A percentile compares a stretch with the other conserved stretches of the same genome.
phyloP scores from a whole-genome alignment of 345 rosid genomes.

The Salix purpurea region DNA sequence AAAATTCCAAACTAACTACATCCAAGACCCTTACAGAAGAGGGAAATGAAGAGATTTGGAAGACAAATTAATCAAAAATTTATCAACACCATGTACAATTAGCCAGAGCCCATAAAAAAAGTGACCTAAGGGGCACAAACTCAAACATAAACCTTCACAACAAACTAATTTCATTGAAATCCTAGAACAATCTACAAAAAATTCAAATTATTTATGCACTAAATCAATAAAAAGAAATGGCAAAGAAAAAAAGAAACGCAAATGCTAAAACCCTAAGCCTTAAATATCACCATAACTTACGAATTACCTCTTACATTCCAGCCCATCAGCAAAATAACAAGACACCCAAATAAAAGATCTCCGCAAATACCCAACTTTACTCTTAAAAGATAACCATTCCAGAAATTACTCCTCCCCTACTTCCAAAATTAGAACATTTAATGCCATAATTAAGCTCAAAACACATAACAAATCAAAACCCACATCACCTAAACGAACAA shows the following conservation, averaged over 20 bases:
- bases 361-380: conserved; percentile 7
- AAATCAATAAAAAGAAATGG: neutral
- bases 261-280: neutral
- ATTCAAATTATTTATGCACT: neutral
- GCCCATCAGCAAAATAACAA: neutral
- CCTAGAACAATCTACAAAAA: neutral
- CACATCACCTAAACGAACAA: neutral
- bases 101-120: neutral
- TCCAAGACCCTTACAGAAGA: neutral
- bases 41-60: neutral
- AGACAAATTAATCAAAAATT: neutral
- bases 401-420: neutral
- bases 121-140: neutral
- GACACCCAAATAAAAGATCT: neutral
- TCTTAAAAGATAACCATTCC: neutral
- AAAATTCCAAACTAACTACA: neutral
- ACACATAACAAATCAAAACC: neutral
- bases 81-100: neutral
- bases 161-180: neutral
- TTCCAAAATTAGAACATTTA: neutral
- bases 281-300: neutral
- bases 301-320: neutral
- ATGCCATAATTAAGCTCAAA: neutral
- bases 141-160: neutral
- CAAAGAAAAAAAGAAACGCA: neutral